Evolutionary conservation across 257 asterid species (phyloP).

Genomic region (Penstemon davidsonii): DNA sequence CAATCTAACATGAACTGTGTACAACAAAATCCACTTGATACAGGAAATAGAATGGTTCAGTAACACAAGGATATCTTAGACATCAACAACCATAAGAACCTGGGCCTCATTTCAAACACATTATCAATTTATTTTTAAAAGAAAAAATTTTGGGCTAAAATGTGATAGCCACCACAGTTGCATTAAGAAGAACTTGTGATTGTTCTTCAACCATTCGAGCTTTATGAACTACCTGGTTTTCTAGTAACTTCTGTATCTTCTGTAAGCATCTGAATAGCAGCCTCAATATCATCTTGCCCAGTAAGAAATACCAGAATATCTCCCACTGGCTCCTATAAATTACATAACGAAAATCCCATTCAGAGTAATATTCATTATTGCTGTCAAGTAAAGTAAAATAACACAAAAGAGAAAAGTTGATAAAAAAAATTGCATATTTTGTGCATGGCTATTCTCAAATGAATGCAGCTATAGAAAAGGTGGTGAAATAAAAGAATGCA

Average conservation of each 20-base stretch:
- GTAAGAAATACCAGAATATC: constrained; percentile 92
- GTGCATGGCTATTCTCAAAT: not conserved
- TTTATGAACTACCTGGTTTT: constrained; percentile 56
- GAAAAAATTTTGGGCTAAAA: not conserved
- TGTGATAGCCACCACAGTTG: not conserved
- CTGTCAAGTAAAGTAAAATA: constrained; percentile 17
- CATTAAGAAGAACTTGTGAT: constrained; percentile 13
- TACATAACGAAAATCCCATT: constrained; percentile 22
- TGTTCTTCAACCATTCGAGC: not conserved
- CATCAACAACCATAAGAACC: constrained; percentile 13
- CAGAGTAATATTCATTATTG: not conserved
- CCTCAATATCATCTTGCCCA: constrained; percentile 98
- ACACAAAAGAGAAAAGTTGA: not conserved
- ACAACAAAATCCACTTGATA: not conserved
- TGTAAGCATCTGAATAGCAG: constrained; percentile 77
- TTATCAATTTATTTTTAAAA: not conserved
- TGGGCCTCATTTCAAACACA: constrained; percentile 6
- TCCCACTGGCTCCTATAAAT: constrained; percentile 74
- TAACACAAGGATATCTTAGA: not conserved
- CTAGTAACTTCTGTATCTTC: constrained; percentile 63
- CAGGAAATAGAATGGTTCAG: constrained; percentile 2
- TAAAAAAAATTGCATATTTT: constrained; percentile 1
- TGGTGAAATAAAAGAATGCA: not conserved
- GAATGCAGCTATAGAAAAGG: not conserved
- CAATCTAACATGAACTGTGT: constrained; percentile 1